These are phyloP conservation scores for Eucalyptus globulus DNA, from an alignment of 345 rosid species.

Conservation along the genomic window DNA sequence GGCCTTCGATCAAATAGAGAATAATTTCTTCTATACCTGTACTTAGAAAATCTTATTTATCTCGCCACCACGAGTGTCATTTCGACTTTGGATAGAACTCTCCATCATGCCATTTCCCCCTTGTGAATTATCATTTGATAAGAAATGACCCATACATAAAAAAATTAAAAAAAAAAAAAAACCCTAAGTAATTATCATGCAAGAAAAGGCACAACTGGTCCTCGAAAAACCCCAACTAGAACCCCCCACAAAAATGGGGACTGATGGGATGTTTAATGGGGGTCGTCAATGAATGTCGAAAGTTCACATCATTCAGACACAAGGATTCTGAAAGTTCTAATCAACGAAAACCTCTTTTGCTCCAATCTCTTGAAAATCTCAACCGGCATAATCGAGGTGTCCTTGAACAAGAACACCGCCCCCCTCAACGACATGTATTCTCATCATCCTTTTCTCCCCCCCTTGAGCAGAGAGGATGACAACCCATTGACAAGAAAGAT, in stretches of 20 bases:
- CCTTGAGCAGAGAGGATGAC: conserved; percentile 24
- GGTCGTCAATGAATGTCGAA: neutral
- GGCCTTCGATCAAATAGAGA: neutral
- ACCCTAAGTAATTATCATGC: neutral
- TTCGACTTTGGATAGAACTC: neutral
- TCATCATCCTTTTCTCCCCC: conserved; percentile 7
- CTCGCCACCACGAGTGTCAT: neutral
- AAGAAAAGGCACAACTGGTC: neutral
- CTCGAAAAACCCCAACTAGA: neutral
- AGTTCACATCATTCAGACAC: neutral
- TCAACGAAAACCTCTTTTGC: neutral
- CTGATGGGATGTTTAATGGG: conserved; percentile 7
- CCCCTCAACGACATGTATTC: neutral
- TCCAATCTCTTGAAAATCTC: conserved; percentile 12
- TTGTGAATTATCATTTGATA: neutral
- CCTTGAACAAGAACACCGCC: conserved; percentile 12
- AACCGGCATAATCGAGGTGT: conserved; percentile 13
- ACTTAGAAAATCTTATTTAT: neutral
- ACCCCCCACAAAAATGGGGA: neutral
- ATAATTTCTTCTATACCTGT: neutral
- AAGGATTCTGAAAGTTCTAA: conserved; percentile 7
- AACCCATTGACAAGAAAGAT: conserved; percentile 51
- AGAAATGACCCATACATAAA: neutral
- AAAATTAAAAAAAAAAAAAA: no score
- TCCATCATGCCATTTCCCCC: neutral